A percentile compares a stretch with the other conserved stretches of the same genome.
phyloP scores from a whole-genome alignment of 768 basidiomycete species.

The Psilocybe cyanescens region DNA sequence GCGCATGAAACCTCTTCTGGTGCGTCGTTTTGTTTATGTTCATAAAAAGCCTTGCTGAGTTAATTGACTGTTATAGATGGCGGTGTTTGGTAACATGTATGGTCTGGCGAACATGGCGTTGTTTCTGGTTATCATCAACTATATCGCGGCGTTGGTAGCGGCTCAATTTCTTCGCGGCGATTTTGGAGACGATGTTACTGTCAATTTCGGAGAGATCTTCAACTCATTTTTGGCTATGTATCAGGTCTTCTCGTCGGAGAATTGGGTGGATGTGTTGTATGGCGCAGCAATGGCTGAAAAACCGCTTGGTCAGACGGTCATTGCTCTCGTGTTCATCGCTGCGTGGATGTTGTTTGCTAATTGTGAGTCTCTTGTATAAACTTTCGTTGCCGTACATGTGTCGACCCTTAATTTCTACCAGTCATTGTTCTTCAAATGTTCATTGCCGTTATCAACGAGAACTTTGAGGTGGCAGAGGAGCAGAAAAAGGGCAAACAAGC shows the following conservation, averaged over 20 bases:
- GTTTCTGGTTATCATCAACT: conserved; percentile 88
- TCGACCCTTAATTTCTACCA: conserved; percentile 29
- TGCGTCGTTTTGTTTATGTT: conserved; percentile 30
- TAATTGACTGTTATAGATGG: conserved; percentile 51
- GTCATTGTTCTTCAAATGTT: conserved; percentile 95
- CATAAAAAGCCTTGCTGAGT: conserved; percentile 1
- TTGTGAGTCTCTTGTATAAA: conserved; percentile 54
- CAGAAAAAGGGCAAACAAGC: conserved; percentile 84
- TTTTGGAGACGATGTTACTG: conserved; percentile 48
- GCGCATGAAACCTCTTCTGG: conserved; percentile 86
- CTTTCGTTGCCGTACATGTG: conserved; percentile 1
- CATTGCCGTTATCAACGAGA: conserved; percentile 96
- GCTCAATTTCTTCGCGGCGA: conserved; percentile 90
- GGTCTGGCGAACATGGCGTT: conserved; percentile 91
- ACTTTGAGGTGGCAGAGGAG: conserved; percentile 92
- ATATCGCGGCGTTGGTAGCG: conserved; percentile 80
- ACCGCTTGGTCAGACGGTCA: conserved; percentile 65
- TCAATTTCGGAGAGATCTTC: conserved; percentile 84
- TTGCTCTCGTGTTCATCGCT: conserved; percentile 73
- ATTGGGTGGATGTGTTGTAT: conserved; percentile 87
- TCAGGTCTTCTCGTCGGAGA: conserved; percentile 90
- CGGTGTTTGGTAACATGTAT: conserved; percentile 91
- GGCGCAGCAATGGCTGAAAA: conserved; percentile 62
- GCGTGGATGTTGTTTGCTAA: conserved; percentile 93
- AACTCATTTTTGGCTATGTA: conserved; percentile 88